A percentile compares a stretch with the other conserved stretches of the same genome.
These are phyloP conservation scores for Megacollybia platyphylla DNA, from an alignment of 1,284 basidiomycete genomes.

Conservation along the genomic window DNA sequence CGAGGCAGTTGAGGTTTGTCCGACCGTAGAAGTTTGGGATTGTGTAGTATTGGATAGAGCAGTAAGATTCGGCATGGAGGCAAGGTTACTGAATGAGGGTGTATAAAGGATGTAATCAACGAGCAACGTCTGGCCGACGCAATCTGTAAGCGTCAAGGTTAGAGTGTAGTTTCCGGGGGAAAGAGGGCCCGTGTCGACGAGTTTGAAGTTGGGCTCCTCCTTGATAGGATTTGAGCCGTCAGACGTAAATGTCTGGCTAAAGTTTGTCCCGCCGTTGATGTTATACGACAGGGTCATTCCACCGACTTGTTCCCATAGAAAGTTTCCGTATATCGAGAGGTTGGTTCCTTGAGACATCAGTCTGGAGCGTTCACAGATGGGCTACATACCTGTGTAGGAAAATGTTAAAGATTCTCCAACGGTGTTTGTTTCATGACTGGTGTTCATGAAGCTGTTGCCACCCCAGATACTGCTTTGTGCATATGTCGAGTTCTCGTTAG, in stretches of 20 bases:
- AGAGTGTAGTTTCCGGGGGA: background rate
- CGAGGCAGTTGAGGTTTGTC: no score
- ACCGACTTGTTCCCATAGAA: background rate
- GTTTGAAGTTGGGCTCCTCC: background rate
- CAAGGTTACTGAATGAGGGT: background rate
- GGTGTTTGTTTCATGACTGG: conserved; percentile 2
- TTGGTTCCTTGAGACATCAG: no score
- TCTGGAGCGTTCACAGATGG: no score
- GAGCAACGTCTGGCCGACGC: background rate
- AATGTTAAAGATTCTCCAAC: conserved; percentile 7
- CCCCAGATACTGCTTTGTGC: conserved; percentile 1
- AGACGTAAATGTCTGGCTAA: background rate
- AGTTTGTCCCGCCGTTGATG: background rate
- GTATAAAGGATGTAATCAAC: background rate
- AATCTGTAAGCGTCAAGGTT: background rate
- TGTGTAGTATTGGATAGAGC: no score
- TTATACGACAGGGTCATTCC: background rate
- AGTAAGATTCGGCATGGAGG: background rate
- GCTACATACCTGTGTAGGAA: conserved; percentile 2
- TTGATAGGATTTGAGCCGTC: background rate
- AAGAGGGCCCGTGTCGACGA: background rate
- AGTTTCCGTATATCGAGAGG: no score
- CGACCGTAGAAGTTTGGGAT: no score
- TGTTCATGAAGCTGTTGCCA: conserved; percentile 2
- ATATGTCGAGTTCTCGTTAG: background rate